Evolutionary conservation across 2,329 filamentous ascomycete species (phyloP).

Genomic region (Grosmannia clavigera): DNA sequence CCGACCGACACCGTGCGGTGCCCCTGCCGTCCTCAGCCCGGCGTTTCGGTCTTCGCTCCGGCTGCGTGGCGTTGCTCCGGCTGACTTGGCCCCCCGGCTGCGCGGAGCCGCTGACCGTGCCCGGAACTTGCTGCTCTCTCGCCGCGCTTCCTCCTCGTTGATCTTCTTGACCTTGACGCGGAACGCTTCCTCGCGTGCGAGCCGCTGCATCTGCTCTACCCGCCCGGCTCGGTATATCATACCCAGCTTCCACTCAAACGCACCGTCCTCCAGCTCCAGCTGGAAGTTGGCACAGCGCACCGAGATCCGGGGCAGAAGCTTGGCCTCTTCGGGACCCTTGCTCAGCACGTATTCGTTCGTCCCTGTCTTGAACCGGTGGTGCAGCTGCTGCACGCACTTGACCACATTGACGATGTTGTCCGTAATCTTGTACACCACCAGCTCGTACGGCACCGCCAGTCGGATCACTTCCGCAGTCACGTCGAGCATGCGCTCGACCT

Average conservation of each 20-base stretch:
- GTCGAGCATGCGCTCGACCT: slow-evolving; percentile 74
- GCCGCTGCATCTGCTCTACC: slow-evolving; percentile 77
- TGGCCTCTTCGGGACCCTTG: slow-evolving; percentile 76
- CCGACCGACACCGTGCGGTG: slow-evolving; percentile 19
- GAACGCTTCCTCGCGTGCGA: slow-evolving; percentile 85
- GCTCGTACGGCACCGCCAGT: slow-evolving; percentile 78
- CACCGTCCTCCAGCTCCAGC: slow-evolving; percentile 89
- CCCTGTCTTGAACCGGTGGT: slow-evolving; percentile 80
- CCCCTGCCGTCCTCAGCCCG: slow-evolving; percentile 20
- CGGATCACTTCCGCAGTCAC: slow-evolving; percentile 75
- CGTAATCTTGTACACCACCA: slow-evolving; percentile 80
- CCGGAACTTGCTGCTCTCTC: slow-evolving; percentile 38
- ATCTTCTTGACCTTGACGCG: slow-evolving; percentile 76
- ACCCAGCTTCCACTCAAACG: slow-evolving; percentile 94
- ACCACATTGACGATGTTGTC: slow-evolving; percentile 83
- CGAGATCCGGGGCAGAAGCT: slow-evolving; percentile 74
- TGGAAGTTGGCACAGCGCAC: slow-evolving; percentile 69
- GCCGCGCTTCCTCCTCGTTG: slow-evolving; percentile 53
- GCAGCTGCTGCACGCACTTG: slow-evolving; percentile 82
- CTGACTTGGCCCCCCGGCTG: slow-evolving; percentile 12
- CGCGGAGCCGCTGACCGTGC: slow-evolving; percentile 39
- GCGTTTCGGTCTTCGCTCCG: slow-evolving; percentile 38
- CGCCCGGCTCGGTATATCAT: slow-evolving; percentile 86
- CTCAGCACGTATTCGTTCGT: slow-evolving; percentile 80
- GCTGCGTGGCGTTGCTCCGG: not conserved